Evolutionary conservation across 345 rosid genomes (phyloP), one percentile per base, ranked within the genome.

Genomic region (Citrus hindsii): DNA sequence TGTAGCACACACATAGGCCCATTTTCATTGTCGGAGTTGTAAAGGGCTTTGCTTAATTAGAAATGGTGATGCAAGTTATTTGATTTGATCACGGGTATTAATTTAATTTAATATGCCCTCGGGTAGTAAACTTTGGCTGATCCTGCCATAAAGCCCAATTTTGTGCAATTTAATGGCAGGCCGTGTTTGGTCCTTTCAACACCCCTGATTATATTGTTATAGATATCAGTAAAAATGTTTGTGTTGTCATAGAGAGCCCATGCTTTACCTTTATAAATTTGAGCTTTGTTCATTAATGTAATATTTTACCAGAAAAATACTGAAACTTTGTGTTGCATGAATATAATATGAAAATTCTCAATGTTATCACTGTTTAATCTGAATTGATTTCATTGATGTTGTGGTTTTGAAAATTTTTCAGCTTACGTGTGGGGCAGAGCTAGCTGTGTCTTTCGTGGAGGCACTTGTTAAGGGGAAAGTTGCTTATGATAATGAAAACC

Each of bases 341-440:
- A 64, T 21, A 59, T 22, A 13, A 21, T 32, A 61, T 25, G 35
- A n/a, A n/a, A 67, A 28, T 67, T 59, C 30, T 61, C 14, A 27
- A 30, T 65, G 51, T 69, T 61, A 4, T 60, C 69, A 16, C 70
- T 12, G 5, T 70, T 65, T 68, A 70, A 28, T 13, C 61, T 4
- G 32, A 14, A 46, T 76, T 13, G 38, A 65, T 67, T 82, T 42
- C 19, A 38, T 59, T 67, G 12, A 81, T 55, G 7, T 53, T 27
- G 69, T 55, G 69, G 22, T 40, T 67, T 55, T 55, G 32, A 42
- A 28, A 53, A 66, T 4, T 69, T 76, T 85, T 85, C 92, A 96
- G 98, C 83, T 96, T 67, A 92, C 90, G 56, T 96, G 98, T 80
- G 99, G 98, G 51, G 93, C 98, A 0, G 97, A 96, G 83, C 98